Evolutionary conservation across 1,284 basidiomycete species (phyloP).

Genomic region (Cryptococcus depauperatus): DNA sequence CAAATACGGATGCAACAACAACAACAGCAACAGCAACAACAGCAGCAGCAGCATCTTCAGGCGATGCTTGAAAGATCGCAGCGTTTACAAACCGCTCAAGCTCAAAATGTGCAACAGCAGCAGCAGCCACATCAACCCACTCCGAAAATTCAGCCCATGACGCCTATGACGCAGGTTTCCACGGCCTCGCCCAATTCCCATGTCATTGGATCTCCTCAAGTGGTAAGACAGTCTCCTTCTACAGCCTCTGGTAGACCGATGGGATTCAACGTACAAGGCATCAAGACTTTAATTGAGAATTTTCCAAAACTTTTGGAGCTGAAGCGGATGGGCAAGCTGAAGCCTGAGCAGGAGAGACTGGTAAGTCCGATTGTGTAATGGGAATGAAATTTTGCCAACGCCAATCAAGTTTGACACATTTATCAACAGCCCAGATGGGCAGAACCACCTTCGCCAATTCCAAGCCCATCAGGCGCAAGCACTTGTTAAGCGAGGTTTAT

Average conservation of each 20-base stretch:
- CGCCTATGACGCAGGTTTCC: slow-evolving; percentile 7
- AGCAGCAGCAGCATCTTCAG: slow-evolving; percentile 13
- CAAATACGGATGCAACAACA: slow-evolving; percentile 20
- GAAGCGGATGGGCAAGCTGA: slow-evolving; percentile 25
- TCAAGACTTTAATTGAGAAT: slow-evolving; percentile 25
- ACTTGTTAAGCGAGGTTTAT: slow-evolving; percentile 20
- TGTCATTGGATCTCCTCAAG: slow-evolving; percentile 9
- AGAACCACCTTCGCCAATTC: slow-evolving; percentile 17
- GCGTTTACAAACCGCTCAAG: slow-evolving; percentile 14
- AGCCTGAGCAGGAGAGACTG: slow-evolving; percentile 25
- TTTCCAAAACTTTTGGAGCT: slow-evolving; percentile 30
- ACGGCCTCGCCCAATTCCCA: slow-evolving; percentile 10
- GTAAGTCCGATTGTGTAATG: slow-evolving; percentile 15
- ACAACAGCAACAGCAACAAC: slow-evolving; percentile 1
- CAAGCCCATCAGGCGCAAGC: slow-evolving; percentile 20
- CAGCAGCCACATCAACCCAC: slow-evolving; percentile 7
- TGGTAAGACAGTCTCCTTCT: slow-evolving; percentile 20
- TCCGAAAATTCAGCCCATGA: slow-evolving; percentile 9
- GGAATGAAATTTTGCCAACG: not conserved
- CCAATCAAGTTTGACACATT: slow-evolving; percentile 29
- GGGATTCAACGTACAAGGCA: slow-evolving; percentile 2
- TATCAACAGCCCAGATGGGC: slow-evolving; percentile 22
- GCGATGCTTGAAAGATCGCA: slow-evolving; percentile 17
- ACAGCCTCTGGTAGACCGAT: not conserved
- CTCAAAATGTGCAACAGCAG: slow-evolving; percentile 12